phyloP scores from a whole-genome alignment of 2,329 filamentous ascomycete species.

The Aspergillus pseudotamarii region DNA sequence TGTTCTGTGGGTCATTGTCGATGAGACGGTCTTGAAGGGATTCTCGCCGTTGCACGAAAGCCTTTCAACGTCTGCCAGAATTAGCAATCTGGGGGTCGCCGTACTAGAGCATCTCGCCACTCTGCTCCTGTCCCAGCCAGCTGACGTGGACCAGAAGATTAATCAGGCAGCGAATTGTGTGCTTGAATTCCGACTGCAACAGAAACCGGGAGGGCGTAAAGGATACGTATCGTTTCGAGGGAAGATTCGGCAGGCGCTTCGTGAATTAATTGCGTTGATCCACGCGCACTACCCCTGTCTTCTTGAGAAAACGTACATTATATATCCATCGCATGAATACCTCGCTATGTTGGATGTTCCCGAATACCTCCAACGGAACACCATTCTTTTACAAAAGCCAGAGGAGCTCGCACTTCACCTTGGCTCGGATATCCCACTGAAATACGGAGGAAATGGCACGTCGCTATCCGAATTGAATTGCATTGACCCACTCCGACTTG shows the following conservation, averaged over 20 bases:
- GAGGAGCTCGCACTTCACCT: background rate
- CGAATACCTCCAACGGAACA: background rate
- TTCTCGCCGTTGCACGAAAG: background rate
- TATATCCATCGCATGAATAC: background rate
- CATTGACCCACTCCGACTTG: background rate
- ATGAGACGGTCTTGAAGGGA: background rate
- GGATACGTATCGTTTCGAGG: background rate
- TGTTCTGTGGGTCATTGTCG: background rate
- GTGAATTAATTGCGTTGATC: background rate
- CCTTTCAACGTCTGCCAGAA: background rate
- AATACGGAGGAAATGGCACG: background rate
- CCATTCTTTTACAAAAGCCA: background rate
- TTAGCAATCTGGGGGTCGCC: background rate
- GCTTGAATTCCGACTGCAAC: background rate
- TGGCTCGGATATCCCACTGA: background rate
- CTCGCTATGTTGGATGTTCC: background rate
- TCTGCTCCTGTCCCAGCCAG: background rate
- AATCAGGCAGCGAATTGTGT: background rate
- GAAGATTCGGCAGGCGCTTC: fast-evolving
- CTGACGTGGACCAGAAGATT: fast-evolving
- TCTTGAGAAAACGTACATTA: background rate
- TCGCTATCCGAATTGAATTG: background rate
- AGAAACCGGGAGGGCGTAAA: background rate
- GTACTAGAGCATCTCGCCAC: background rate
- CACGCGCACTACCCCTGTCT: background rate